These are phyloP conservation scores for Chaetoscypha palmicola DNA, from an alignment of 2,329 filamentous ascomycete genomes.

Conservation along the genomic window DNA sequence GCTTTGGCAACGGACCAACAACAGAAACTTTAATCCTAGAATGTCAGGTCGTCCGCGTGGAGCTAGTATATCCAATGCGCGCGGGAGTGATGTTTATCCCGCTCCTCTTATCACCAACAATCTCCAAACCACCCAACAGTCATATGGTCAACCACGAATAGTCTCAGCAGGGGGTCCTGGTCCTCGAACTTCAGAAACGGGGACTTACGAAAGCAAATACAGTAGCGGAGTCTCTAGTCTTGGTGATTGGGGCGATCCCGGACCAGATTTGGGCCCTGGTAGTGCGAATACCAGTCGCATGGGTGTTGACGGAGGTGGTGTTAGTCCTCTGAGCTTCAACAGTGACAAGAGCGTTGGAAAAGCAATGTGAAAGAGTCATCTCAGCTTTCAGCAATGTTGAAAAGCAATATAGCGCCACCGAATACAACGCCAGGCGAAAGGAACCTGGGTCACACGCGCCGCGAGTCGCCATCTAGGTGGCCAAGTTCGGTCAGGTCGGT, in stretches of 20 bases:
- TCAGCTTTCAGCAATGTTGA: too few relatives aligned
- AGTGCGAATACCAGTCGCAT: slow-evolving; percentile 13
- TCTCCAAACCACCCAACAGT: neutral
- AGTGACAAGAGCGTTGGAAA: neutral
- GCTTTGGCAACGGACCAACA: slow-evolving; percentile 30
- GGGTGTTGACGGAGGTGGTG: neutral
- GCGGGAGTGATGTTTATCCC: slow-evolving; percentile 1
- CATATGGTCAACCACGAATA: slow-evolving; percentile 1
- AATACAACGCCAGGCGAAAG: too few relatives aligned
- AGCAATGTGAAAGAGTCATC: too few relatives aligned
- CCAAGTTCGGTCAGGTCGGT: too few relatives aligned
- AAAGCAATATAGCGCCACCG: too few relatives aligned
- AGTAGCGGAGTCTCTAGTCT: slow-evolving; percentile 21
- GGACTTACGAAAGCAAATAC: slow-evolving; percentile 23
- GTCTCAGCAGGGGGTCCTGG: neutral
- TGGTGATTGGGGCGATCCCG: slow-evolving; percentile 45
- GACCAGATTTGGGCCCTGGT: slow-evolving; percentile 44
- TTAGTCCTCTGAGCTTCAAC: neutral
- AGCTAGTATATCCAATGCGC: slow-evolving; percentile 3
- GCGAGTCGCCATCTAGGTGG: too few relatives aligned
- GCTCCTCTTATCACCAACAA: slow-evolving; percentile 6
- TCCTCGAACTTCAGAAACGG: neutral
- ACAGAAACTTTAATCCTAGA: neutral
- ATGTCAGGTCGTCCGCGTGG: slow-evolving; percentile 2
- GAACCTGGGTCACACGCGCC: too few relatives aligned